Evolutionary conservation across 2,329 filamentous ascomycete species (phyloP), one percentile per base, ranked within the genome.

Genomic region (Byssochlamys sp.): DNA sequence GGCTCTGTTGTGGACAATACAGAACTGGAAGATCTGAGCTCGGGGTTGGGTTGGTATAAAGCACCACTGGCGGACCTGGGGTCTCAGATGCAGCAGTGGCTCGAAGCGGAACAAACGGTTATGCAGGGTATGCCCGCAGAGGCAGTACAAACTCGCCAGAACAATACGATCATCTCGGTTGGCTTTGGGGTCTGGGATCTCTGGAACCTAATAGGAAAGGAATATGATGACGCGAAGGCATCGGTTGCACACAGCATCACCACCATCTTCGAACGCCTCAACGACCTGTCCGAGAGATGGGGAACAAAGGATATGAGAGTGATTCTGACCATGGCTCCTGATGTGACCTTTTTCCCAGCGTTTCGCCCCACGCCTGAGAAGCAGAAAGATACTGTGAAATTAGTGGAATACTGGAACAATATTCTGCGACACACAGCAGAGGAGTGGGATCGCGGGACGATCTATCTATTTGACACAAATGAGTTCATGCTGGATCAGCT

Each of bases 401-500:
- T 73, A 2, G 58, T 71, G 53, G 64, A 68, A 3, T 57, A 69
- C 28, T 75, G 73, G 73, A 74, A 75, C 55, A 55, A 57, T 12
- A 62, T 65, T 52, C 55, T 75, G 29, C 62, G 65, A 14, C 58
- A 63, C 29, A 63, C 65, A 19, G 68, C 69, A 1, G 61, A 63
- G 59, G 57, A 65, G 52, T 75, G 73, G 72, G 56, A 66, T 4
- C 61, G 64, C 31, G 71, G 71, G 4, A 63, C 64, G 35, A 65
- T 75, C 31, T 75, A 71, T 59, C 57, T 75, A 48, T 73, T 75
- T 55, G 69, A 75, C 57, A 73, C 68, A n/a, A 73, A 74, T 56
- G 64, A 67, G 6, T 75, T 73, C 56, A 56, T 74, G 53, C 57
- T 69, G 31, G 69, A 75, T 63, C 69, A 73, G 48, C 69, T 75